Base-by-base conservation (phyloP, 768 basidiomycete genomes). In the Paxillus rubicundulus region DNA sequence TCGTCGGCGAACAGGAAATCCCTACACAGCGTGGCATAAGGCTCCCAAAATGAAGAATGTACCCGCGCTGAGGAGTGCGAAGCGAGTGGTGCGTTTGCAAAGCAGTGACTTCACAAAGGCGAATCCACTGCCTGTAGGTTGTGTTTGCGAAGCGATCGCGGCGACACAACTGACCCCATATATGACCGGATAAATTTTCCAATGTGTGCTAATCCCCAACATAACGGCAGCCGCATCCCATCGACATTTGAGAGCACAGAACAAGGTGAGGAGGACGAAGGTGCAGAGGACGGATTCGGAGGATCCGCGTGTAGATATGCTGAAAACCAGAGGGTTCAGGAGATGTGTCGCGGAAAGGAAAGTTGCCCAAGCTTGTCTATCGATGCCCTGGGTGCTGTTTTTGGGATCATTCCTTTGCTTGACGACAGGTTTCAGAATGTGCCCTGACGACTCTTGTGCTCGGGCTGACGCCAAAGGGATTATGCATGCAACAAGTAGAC, bases 161-260 rank as follows among this genome's bases (percentile, higher is more conserved):
- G 61, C 40, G 50, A 93, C 70, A 54, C 91, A 85, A 34, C 84
- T 81, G n/a, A 87, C 78, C 0, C 87, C 90, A 66, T 98, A 98
- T 50, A 99, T 82, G 58, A 95, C 76, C 0, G 97, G 97, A 64
- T 97, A 98, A 50, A 99, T 91, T 72, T 99, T 99, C 91, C 93
- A 96, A 61, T 98, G 94, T 0, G 92, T 85, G 55, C 89, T 86
- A 37, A 93, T 60, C 1, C 93, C 97, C 18, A 95, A 76, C 50
- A 86, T 63, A 5, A 90, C 58, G 0, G 92, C 94, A 0, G 92
- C 82, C 3, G 69, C 55, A 45, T 80, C 76, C 84, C 89, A 88
- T 40, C 74, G 74, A 4, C 71, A 74, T 38, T 77, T 77, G 52
- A 87, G 69, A 2, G 84, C 82, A 28, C 71, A 76, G 64, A 81